Conservation (phyloP, 2,329 filamentous ascomycete genomes). For the Fusarium austroafricanum region DNA sequence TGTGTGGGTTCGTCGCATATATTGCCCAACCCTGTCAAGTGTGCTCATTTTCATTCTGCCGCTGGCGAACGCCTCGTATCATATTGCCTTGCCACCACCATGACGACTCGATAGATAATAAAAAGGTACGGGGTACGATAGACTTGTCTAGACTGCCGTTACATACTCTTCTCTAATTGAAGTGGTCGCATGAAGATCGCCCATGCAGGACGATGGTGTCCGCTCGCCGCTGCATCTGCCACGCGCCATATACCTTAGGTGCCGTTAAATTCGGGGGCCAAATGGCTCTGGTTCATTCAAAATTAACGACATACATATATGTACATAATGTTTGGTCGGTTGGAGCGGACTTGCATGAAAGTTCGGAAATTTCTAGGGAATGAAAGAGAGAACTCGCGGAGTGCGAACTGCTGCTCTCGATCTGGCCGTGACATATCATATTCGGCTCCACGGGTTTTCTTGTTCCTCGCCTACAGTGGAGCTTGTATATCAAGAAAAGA, state of each 20-base stretch:
- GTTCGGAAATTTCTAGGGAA: conserved; percentile 8
- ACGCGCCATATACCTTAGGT: conserved; percentile 20
- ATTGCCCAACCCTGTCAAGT: conserved; percentile 23
- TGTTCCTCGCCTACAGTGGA: conserved; percentile 4
- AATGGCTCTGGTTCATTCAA: conserved; percentile 8
- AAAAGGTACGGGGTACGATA: neutral
- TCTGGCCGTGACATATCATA: conserved; percentile 9
- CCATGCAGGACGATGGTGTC: conserved; percentile 29
- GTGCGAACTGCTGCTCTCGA: neutral
- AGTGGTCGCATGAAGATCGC: conserved; percentile 36
- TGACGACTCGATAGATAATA: conserved; percentile 11
- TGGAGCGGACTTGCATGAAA: conserved; percentile 15
- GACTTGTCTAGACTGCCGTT: conserved; percentile 3
- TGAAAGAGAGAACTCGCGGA: neutral
- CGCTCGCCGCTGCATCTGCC: conserved; percentile 27
- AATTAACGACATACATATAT: neutral
- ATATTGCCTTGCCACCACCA: conserved; percentile 21
- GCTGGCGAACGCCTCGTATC: conserved; percentile 2
- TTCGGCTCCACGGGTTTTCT: neutral
- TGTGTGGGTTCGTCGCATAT: conserved; percentile 14
- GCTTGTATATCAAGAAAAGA: neutral
- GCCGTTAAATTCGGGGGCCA: conserved; percentile 29
- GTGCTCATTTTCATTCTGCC: neutral
- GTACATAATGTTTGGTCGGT: neutral
- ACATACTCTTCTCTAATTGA: conserved; percentile 17